These are phyloP conservation scores for Podila epigama DNA, from an alignment of 192 early-diverging fungal genomes.

Conservation along the genomic window DNA sequence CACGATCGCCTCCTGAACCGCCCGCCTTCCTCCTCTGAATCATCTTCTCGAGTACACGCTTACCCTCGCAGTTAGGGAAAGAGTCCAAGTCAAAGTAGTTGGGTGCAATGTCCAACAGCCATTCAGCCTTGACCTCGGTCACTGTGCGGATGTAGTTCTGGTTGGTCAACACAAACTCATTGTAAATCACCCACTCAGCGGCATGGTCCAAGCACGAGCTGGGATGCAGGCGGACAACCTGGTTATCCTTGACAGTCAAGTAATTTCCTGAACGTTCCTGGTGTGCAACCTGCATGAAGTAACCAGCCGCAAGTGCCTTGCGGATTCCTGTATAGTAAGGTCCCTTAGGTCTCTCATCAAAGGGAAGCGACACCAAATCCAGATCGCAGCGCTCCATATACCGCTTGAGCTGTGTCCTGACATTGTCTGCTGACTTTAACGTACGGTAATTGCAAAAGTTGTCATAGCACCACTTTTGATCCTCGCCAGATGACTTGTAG, in stretches of 20 bases:
- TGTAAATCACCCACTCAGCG: conserved; percentile 99
- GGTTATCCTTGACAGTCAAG: conserved; percentile 96
- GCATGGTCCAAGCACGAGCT: conserved; percentile 87
- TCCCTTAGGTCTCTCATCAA: conserved; percentile 69
- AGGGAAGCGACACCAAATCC: conserved; percentile 72
- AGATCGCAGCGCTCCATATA: conserved; percentile 80
- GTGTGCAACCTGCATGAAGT: conserved; percentile 99
- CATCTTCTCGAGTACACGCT: conserved; percentile 80
- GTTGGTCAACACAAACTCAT: conserved; percentile 98
- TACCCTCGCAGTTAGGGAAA: conserved; percentile 94
- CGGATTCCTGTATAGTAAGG: conserved; percentile 89
- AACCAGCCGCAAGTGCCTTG: conserved; percentile 88
- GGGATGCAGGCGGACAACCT: conserved; percentile 94
- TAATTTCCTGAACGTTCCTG: conserved; percentile 88
- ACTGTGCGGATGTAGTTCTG: conserved; percentile 97
- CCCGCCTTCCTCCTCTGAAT: conserved; percentile 58
- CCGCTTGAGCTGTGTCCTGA: conserved; percentile 86
- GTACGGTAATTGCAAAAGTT: conserved; percentile 92
- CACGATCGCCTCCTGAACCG: conserved; percentile 47
- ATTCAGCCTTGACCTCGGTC: conserved; percentile 88
- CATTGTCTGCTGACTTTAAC: conserved; percentile 91
- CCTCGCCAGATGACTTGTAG: conserved; percentile 72
- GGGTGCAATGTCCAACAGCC: conserved; percentile 84
- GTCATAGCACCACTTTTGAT: conserved; percentile 91
- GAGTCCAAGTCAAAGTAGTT: conserved; percentile 90